These are phyloP conservation scores for Austroboletus festivus DNA, from an alignment of 768 basidiomycete species.

Conservation along the genomic window DNA sequence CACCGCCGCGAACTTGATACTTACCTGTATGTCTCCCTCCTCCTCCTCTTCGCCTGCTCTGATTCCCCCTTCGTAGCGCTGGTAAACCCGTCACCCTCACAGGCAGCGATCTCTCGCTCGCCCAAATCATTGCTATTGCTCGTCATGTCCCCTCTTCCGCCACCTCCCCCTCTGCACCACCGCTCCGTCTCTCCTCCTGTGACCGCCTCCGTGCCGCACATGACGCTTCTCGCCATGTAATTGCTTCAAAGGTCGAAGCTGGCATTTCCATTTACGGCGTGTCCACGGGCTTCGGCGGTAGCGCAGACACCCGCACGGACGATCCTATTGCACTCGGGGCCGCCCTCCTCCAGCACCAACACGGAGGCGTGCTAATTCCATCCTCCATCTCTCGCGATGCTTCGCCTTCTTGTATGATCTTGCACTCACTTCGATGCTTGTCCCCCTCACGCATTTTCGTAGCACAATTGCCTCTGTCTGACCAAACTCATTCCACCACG, in stretches of 20 bases:
- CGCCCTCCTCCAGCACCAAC: slow-evolving; percentile 84
- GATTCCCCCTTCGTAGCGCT: slow-evolving; percentile 37
- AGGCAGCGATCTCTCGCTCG: slow-evolving; percentile 69
- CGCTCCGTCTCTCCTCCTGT: slow-evolving; percentile 19
- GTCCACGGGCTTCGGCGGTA: slow-evolving; percentile 84
- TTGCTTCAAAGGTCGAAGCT: slow-evolving; percentile 62
- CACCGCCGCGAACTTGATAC: slow-evolving; percentile 59
- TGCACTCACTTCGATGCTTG: no score
- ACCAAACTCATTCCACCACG: slow-evolving; percentile 60
- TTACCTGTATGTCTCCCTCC: slow-evolving; percentile 50
- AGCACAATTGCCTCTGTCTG: slow-evolving; percentile 58
- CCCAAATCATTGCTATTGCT: slow-evolving; percentile 74
- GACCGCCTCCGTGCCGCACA: slow-evolving; percentile 46
- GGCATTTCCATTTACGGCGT: slow-evolving; percentile 81
- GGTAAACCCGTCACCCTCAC: slow-evolving; percentile 64
- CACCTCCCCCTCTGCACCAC: slow-evolving; percentile 31
- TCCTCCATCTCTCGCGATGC: slow-evolving; percentile 36
- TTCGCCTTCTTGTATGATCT: slow-evolving; percentile 3
- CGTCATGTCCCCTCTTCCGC: slow-evolving; percentile 48
- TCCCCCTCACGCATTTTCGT: background rate
- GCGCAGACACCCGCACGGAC: slow-evolving; percentile 80
- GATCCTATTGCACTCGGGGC: slow-evolving; percentile 69
- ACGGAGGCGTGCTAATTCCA: slow-evolving; percentile 64
- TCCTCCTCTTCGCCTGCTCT: background rate
- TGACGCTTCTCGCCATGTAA: slow-evolving; percentile 58